phyloP scores from a whole-genome alignment of 371 early-diverging fungal species.

The Coemansia sp. region DNA sequence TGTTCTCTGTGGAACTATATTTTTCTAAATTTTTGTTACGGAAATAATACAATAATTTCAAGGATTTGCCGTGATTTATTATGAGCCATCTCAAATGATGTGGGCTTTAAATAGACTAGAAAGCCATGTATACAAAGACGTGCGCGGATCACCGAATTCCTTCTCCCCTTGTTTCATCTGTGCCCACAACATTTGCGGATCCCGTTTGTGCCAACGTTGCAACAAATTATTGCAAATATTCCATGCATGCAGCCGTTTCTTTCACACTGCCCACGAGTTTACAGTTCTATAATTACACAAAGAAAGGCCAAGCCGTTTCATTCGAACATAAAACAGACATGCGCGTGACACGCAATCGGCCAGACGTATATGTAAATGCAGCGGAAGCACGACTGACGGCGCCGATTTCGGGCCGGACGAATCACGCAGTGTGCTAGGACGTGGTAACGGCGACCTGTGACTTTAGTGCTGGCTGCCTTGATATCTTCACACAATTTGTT shows the following conservation, averaged over 20 bases:
- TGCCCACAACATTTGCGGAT: neutral
- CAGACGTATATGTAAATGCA: neutral
- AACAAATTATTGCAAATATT: neutral
- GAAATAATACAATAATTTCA: neutral
- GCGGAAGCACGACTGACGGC: neutral
- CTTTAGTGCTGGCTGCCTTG: no score
- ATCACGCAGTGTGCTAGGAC: neutral
- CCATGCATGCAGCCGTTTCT: neutral
- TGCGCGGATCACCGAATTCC: neutral
- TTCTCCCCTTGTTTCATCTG: neutral
- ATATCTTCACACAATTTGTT: no score
- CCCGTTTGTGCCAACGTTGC: neutral
- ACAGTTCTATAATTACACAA: neutral
- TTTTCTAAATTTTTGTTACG: neutral
- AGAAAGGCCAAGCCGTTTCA: neutral
- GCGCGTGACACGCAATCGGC: no score
- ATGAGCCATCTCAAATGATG: neutral
- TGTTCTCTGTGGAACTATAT: neutral
- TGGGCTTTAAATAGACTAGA: neutral
- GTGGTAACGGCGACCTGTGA: no score
- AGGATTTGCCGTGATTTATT: neutral
- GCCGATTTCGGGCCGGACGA: neutral
- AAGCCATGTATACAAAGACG: no score
- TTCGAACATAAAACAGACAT: no score
- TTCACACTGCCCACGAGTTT: neutral